Evolutionary conservation across 106 monocot genomes (phyloP), one percentile per base, ranked within the genome.

Genomic region (Acorus gramineus): DNA sequence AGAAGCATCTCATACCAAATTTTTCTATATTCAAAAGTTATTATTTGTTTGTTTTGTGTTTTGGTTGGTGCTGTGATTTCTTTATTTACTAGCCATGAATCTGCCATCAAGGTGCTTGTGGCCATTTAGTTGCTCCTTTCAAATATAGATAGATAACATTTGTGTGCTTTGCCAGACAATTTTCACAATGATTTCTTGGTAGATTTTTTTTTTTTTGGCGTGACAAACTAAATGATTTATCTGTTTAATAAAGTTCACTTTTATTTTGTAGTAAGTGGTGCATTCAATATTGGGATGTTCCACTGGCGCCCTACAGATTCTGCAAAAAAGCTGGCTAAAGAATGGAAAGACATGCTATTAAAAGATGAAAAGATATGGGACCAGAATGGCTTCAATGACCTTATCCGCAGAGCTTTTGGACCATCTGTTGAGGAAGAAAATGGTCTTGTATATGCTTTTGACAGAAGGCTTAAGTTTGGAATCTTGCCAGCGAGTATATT

Each of bases 401-500:
- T 95, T 64, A 60, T 90, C 9, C 86, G 68, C 45, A 80, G 69
- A 77, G 62, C 61, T 50, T 61, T 80, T 50, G 94, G 89, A 11
- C 84, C 81, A 57, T 58, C 89, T 48, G 84, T 85, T 65, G 78
- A 81, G 49, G 81, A 77, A 59, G 80, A 79, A 80, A 66, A 74
- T 66, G 82, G 75, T 7, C 81, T 98, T 69, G 70, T 92, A n/a
- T 98, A 83, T 81, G 73, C 88, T 45, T 92, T 69, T 80, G 83
- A 98, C 76, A 88, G 98, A 47, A 81, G 55, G 46, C 83, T 98
- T 55, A 92, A 92, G 71, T 60, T 98, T 63, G 98, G 92, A 42
- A 77, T 98, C 53, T 66, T 98, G 65, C 84, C 98, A 45, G 80
- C 98, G 9, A 98, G 92, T 67, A 88, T 98, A 77, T 98, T 98